Conservation (phyloP, 2,329 filamentous ascomycete genomes). For the Alternaria atra region DNA sequence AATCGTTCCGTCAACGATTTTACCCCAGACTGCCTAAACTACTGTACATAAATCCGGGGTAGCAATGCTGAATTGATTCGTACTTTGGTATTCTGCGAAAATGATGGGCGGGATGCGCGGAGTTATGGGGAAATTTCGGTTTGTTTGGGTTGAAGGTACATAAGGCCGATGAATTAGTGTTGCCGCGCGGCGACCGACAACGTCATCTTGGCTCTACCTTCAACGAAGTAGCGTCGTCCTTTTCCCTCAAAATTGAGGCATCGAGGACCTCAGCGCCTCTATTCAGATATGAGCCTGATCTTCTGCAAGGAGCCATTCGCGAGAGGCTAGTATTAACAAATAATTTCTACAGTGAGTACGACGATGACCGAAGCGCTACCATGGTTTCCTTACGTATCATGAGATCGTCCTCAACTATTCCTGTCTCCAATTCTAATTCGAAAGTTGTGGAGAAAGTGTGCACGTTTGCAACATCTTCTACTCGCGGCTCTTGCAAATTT, state of each 20-base stretch:
- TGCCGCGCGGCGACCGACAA: neutral
- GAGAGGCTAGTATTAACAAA: neutral
- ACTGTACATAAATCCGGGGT: conserved; percentile 15
- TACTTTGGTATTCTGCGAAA: neutral
- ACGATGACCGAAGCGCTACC: neutral
- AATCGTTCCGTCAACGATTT: conserved; percentile 9
- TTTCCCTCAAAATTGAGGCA: neutral
- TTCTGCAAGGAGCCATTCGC: neutral
- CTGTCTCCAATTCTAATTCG: neutral
- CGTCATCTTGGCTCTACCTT: neutral
- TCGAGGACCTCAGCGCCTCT: neutral
- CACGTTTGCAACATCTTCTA: neutral
- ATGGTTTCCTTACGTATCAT: neutral
- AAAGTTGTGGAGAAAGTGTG: neutral
- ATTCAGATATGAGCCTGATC: neutral
- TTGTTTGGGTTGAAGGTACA: neutral
- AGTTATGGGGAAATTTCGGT: neutral
- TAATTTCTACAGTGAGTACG: neutral
- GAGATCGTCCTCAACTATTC: neutral
- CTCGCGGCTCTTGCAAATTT: neutral
- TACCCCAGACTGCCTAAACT: conserved; percentile 1
- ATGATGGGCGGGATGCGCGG: too few relatives aligned
- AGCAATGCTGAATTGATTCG: neutral
- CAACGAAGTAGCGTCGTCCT: neutral
- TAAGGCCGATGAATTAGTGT: neutral